These are phyloP conservation scores for Tremella mesenterica DNA, from an alignment of 768 basidiomycete genomes.

Conservation along the genomic window DNA sequence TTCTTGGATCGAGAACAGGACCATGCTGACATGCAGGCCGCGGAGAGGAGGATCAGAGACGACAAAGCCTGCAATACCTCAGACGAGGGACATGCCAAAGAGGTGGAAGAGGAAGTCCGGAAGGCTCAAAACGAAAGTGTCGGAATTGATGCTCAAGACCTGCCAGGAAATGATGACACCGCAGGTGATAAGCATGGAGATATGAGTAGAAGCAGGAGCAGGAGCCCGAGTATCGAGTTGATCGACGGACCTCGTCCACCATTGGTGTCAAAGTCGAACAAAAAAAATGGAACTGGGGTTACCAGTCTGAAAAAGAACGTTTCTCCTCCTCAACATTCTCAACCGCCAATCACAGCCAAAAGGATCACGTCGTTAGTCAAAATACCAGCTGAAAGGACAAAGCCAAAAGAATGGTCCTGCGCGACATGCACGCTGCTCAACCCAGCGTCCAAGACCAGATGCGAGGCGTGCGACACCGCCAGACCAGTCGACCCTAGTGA, in stretches of 20 bases:
- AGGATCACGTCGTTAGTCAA: neutral
- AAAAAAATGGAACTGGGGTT: neutral
- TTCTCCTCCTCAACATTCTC: too few species aligned
- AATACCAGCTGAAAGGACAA: neutral
- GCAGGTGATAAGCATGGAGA: slow-evolving; percentile 43
- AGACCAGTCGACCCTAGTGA: slow-evolving; percentile 45
- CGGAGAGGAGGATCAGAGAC: slow-evolving; percentile 66
- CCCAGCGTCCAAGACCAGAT: slow-evolving; percentile 49
- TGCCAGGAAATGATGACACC: slow-evolving; percentile 46
- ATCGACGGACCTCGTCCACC: slow-evolving; percentile 9
- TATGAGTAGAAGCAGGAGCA: slow-evolving; percentile 12
- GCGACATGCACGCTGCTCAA: slow-evolving; percentile 63
- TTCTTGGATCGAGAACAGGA: neutral
- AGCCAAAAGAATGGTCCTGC: slow-evolving; percentile 41
- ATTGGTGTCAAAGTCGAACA: neutral
- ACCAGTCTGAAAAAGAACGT: neutral
- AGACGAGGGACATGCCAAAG: slow-evolving; percentile 21
- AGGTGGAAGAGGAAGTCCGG: slow-evolving; percentile 48
- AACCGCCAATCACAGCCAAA: neutral
- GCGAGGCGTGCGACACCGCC: slow-evolving; percentile 54
- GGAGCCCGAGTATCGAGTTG: slow-evolving; percentile 6
- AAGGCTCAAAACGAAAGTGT: slow-evolving; percentile 64
- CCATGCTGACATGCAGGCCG: slow-evolving; percentile 59
- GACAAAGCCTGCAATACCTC: slow-evolving; percentile 56
- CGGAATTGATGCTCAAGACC: slow-evolving; percentile 50